Evolutionary conservation across 2,329 filamentous ascomycete genomes (phyloP), one percentile per base, ranked within the genome.

Genomic region (Aspergillus fijiensis): DNA sequence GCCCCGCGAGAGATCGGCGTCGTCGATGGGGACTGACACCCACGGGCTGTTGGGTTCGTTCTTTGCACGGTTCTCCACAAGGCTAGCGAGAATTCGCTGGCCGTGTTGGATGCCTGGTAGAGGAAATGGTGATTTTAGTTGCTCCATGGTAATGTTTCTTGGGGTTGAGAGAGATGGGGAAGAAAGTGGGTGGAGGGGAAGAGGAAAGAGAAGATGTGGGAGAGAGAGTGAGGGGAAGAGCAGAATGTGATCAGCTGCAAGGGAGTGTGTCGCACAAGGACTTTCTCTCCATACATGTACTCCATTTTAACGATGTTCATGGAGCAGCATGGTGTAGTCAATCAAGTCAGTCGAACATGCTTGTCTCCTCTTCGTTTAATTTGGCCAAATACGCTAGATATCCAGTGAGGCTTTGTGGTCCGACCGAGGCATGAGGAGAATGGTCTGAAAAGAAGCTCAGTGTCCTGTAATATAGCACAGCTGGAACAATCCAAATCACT

Each of bases 21-120:
- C 63, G 27, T 69, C 48, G 10, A 67, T 33, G 5, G 69, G 68
- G 1, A 69, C 54, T 1, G 69, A 70, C 0, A 64, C 48, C 66
- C 65, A 70, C 47, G 60, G 42, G 3, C 50, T 33, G 7, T 56
- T 62, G 6, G 33, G 33, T 16, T 58, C 49, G 10, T 57, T 35
- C 11, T 51, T 51, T 47, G 68, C 67, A 39, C 63, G 61, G 6
- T 53, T 35, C 33, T 69, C 65, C 12, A 70, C 60, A 16, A 67
- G 62, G 2, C 58, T 59, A 11, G 63, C 53, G 5, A 69, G 49
- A 11, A 66, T 65, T 2, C 60, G 59, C 7, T 62, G 45, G 7
- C 64, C 61, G 39, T 61, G 62, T 12, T 25, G 2, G n/a, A 60
- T 39, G 5, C 60, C 54, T 29, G 60, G 58, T 2, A 57, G 16